Base-by-base conservation (phyloP, 176 grass and related monocot genomes). In the Stipa capillata region DNA sequence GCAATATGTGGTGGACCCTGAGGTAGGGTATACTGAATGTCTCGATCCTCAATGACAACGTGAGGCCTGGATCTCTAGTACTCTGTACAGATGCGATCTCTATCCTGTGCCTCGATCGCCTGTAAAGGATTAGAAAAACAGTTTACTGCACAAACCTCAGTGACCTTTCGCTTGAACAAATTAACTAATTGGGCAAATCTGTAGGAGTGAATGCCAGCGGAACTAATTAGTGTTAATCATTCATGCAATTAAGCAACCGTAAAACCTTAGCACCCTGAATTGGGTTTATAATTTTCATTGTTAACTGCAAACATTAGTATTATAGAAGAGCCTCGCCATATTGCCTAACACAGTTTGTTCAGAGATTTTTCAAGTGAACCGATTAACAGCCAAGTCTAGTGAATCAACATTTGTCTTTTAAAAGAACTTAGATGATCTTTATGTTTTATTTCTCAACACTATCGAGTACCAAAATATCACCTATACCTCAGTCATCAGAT, bases 41-140 rank as follows among this genome's bases (percentile, higher is more conserved):
- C 56, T 35, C 13, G 34, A 53, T 72, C 56, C 24, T 79, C n/a
- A n/a, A n/a, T n/a, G n/a, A n/a, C n/a, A n/a, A n/a, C n/a, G n/a
- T n/a, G n/a, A n/a, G n/a, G n/a, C 79, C 83, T 73, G 28, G 84
- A 96, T 72, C 37, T 83, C 93, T 90, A 97, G 74, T 92, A 97
- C 52, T 90, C 93, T 7, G 65, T 81, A 50, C 90, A 92, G 7
- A 88, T 29, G 34, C 29, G 85, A 66, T 86, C 75, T 53, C 20
- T 78, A 78, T 92, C 90, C 0, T 45, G 79, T 18, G 71, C 79
- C 70, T 90, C 87, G n/a, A n/a, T n/a, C n/a, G n/a, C n/a, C n/a
- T n/a, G n/a, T n/a, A n/a, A n/a, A n/a, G n/a, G n/a, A n/a, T 35
- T 31, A n/a, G 41, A 43, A 59, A 66, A 3, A 47, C 12, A 62